Conservation (phyloP, 2,329 filamentous ascomycete species). For the Furcasterigmium furcatum region DNA sequence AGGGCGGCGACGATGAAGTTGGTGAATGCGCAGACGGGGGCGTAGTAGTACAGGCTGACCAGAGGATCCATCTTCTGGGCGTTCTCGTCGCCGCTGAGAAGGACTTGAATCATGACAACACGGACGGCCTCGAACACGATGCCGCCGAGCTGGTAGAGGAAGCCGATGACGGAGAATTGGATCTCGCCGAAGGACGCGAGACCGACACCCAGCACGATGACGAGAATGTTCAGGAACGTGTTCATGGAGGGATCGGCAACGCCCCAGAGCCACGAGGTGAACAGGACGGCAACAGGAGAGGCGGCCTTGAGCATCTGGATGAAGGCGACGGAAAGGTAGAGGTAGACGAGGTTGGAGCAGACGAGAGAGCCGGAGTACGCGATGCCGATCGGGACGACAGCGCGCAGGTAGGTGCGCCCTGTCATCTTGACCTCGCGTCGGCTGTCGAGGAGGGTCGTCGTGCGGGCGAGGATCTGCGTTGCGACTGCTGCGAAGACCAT, state of each 20-base stretch:
- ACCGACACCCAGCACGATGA: constrained; percentile 50
- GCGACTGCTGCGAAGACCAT: constrained; percentile 62
- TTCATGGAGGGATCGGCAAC: constrained; percentile 42
- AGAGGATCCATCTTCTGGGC: constrained; percentile 82
- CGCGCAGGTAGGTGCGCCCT: constrained; percentile 55
- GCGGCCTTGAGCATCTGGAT: constrained; percentile 72
- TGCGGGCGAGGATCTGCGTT: constrained; percentile 63
- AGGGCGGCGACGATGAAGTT: constrained; percentile 69
- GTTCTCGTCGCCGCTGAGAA: constrained; percentile 67
- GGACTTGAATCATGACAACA: constrained; percentile 80
- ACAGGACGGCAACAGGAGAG: constrained; percentile 63
- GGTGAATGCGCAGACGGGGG: constrained; percentile 78
- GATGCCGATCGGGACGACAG: constrained; percentile 63
- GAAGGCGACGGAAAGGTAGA: constrained; percentile 65
- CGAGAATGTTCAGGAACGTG: constrained; percentile 43
- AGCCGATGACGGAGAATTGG: constrained; percentile 62
- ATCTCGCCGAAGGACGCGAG: constrained; percentile 61
- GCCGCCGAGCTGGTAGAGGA: constrained; percentile 69
- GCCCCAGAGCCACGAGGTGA: constrained; percentile 60
- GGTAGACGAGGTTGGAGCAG: constrained; percentile 65
- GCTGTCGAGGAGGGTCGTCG: constrained; percentile 60
- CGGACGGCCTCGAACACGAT: constrained; percentile 79
- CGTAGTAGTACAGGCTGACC: constrained; percentile 87
- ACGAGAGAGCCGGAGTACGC: constrained; percentile 65
- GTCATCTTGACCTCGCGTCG: constrained; percentile 61